Conservation (phyloP, 2,329 filamentous ascomycete species). For the Fusarium sp. region DNA sequence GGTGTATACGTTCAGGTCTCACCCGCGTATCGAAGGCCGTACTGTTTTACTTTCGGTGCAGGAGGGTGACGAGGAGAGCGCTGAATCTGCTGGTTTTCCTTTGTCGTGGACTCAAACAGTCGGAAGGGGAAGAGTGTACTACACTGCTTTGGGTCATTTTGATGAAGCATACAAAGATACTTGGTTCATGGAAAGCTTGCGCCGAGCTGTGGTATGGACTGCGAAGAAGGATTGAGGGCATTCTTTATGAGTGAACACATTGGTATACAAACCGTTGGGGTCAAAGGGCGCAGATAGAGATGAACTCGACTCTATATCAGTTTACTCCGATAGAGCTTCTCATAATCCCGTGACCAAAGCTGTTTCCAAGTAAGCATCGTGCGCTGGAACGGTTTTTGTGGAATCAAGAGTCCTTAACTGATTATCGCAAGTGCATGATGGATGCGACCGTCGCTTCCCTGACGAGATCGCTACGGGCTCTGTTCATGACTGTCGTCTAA, state of each 20-base stretch:
- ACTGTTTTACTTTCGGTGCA: background rate
- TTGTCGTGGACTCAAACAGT: constrained; percentile 13
- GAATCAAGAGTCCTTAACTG: background rate
- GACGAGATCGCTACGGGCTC: rapidly evolving
- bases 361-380: background rate
- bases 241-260: background rate
- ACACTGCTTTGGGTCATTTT: constrained; percentile 30
- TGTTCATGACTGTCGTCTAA: background rate
- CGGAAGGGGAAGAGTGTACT: constrained; percentile 14
- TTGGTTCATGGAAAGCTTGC: constrained; percentile 20
- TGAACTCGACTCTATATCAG: rapidly evolving
- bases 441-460: background rate
- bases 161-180: constrained; percentile 5
- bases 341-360: too few relatives aligned
- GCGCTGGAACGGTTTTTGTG: rapidly evolving
- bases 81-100: background rate
- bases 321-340: too few relatives aligned
- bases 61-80: rapidly evolving
- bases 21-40: background rate
- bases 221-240: background rate
- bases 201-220: constrained; percentile 11
- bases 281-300: too few relatives aligned
- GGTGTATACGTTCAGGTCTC: constrained; percentile 17
- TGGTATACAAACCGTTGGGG: too few relatives aligned
- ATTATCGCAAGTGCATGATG: background rate